Conservation (phyloP, 1,284 basidiomycete species). For the Paramarasmius palmivorus region DNA sequence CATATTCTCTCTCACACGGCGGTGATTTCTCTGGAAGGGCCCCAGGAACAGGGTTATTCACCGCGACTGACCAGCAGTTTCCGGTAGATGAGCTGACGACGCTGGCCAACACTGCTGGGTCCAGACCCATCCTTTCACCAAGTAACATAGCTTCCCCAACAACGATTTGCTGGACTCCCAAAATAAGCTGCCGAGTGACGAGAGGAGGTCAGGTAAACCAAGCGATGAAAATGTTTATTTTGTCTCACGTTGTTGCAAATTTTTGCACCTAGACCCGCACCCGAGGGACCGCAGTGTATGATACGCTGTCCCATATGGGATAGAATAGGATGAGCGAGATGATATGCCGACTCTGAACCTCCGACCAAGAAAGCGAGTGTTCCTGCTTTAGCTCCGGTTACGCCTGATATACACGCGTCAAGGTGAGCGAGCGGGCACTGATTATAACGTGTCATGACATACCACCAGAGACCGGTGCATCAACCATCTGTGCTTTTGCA, state of each 20-base stretch:
- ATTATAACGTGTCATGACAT: slow-evolving; percentile 24
- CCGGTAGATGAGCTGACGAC: slow-evolving; percentile 87
- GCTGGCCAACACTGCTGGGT: slow-evolving; percentile 71
- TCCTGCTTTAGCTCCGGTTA: slow-evolving; percentile 81
- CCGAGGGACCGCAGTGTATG: slow-evolving; percentile 85
- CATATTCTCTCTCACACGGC: slow-evolving; percentile 82
- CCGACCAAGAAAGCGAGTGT: slow-evolving; percentile 92
- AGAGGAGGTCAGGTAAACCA: slow-evolving; percentile 5
- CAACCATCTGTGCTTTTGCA: slow-evolving; percentile 77
- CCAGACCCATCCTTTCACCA: slow-evolving; percentile 74
- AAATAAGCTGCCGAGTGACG: slow-evolving; percentile 47
- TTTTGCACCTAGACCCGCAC: slow-evolving; percentile 84
- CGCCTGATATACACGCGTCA: slow-evolving; percentile 44
- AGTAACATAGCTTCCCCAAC: slow-evolving; percentile 86
- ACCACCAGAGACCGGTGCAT: slow-evolving; percentile 92
- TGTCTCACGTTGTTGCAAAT: slow-evolving; percentile 76
- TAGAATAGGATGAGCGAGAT: slow-evolving; percentile 60
- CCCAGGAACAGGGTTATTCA: slow-evolving; percentile 86
- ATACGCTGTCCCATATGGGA: slow-evolving; percentile 80
- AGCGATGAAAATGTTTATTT: neutral
- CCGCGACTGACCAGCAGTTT: slow-evolving; percentile 79
- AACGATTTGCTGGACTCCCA: slow-evolving; percentile 78
- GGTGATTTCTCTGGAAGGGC: slow-evolving; percentile 72
- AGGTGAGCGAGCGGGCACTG: slow-evolving; percentile 4
- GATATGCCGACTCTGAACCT: slow-evolving; percentile 63